These are phyloP conservation scores for Hyparrhenia diplandra DNA, from an alignment of 176 grass and related monocot genomes.

Conservation along the genomic window DNA sequence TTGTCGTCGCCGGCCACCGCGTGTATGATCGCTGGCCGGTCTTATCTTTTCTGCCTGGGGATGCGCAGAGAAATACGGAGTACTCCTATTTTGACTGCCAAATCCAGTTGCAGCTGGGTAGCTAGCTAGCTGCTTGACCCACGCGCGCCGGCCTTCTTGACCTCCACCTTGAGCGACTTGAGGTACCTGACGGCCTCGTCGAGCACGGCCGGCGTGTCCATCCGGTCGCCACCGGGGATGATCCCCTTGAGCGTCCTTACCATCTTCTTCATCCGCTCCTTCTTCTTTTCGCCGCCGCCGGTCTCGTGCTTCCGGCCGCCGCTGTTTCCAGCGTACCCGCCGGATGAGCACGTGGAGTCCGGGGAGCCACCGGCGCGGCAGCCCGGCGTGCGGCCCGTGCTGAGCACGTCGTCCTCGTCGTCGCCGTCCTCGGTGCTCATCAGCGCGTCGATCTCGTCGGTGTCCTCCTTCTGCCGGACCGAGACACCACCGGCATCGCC, in stretches of 20 bases:
- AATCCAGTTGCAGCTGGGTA: neutral
- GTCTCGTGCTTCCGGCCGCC: neutral
- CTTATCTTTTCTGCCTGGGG: neutral
- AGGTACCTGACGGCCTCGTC: conserved; percentile 86
- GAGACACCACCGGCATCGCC: conserved; percentile 15
- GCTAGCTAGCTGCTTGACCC: conserved; percentile 13
- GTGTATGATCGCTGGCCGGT: neutral
- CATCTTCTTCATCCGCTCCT: conserved; percentile 94
- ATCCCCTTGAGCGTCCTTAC: conserved; percentile 80
- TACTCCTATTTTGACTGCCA: neutral
- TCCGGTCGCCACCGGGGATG: conserved; percentile 72
- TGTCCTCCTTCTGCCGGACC: conserved; percentile 66
- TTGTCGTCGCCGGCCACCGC: neutral
- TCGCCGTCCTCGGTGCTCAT: conserved; percentile 82
- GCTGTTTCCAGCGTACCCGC: conserved; percentile 17
- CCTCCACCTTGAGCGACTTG: conserved; percentile 90
- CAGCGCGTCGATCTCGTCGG: conserved; percentile 87
- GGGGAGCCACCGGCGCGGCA: conserved; percentile 55
- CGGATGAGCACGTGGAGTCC: conserved; percentile 77
- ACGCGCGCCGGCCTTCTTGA: conserved; percentile 60
- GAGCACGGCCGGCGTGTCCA: conserved; percentile 85
- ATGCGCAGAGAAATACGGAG: neutral
- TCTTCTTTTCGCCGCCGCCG: conserved; percentile 29
- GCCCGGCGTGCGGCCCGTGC: conserved; percentile 73
- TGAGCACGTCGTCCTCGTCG: conserved; percentile 85